Conservation (phyloP, 805 yeast species). For the Wickerhamomyces mucosus region DNA sequence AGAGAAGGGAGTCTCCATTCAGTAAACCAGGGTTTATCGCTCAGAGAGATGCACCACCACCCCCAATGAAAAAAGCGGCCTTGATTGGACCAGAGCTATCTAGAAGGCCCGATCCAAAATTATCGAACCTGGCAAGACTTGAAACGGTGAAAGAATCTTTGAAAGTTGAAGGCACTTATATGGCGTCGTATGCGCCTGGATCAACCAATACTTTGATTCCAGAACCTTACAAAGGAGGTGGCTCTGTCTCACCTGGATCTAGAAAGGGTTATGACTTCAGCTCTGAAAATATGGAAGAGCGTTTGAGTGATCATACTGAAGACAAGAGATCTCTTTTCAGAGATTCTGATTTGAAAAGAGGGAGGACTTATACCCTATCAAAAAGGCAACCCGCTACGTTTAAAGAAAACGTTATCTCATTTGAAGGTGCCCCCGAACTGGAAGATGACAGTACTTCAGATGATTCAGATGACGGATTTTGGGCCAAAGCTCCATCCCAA, state of each 20-base stretch:
- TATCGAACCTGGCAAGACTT: constrained; percentile 4
- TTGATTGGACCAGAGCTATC: constrained; percentile 6
- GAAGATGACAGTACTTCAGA: constrained; percentile 26
- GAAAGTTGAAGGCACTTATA: constrained; percentile 17
- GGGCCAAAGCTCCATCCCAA: constrained; percentile 40
- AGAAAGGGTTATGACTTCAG: constrained; percentile 12
- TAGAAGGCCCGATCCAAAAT: constrained; percentile 4
- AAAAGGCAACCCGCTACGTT: too few species aligned
- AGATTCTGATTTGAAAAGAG: too few species aligned
- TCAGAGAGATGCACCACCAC: constrained; percentile 62
- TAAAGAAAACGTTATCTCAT: constrained; percentile 68
- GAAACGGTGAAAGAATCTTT: constrained; percentile 17
- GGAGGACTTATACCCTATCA: too few species aligned
- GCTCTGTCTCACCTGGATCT: constrained; percentile 15
- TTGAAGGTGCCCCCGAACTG: constrained; percentile 61
- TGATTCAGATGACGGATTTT: constrained; percentile 47
- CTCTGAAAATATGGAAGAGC: neutral
- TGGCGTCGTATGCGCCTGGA: constrained; percentile 32
- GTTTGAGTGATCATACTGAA: constrained; percentile 1
- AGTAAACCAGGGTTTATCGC: constrained; percentile 51
- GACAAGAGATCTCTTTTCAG: constrained; percentile 12
- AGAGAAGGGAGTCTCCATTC: constrained; percentile 68
- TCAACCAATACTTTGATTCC: constrained; percentile 33
- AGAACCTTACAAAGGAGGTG: constrained; percentile 26
- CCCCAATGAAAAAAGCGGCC: constrained; percentile 37